A percentile compares a stretch with the other conserved stretches of the same genome.
These are phyloP conservation scores for Cladobotryum mycophilum DNA, from an alignment of 2,329 filamentous ascomycete species.

Conservation along the genomic window DNA sequence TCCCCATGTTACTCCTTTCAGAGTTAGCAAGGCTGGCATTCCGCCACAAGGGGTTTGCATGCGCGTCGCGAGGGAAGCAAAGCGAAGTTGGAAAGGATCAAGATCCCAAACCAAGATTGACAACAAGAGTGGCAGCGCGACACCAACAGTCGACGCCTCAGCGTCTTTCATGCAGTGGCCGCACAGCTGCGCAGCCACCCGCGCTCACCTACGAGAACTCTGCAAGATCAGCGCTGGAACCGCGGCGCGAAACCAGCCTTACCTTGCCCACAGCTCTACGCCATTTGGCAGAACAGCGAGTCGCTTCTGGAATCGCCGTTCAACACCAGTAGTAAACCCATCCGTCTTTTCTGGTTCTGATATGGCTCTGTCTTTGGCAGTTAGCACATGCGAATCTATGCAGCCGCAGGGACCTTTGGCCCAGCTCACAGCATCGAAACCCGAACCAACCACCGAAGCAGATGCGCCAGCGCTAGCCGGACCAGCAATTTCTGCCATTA, in stretches of 20 bases:
- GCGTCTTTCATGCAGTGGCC: constrained; percentile 55
- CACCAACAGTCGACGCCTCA: constrained; percentile 44
- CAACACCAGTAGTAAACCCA: constrained; percentile 38
- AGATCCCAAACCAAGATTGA: constrained; percentile 32
- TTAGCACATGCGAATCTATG: constrained; percentile 61
- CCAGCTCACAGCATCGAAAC: constrained; percentile 44
- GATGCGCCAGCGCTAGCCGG: background rate
- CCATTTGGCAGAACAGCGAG: constrained; percentile 48
- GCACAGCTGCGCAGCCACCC: constrained; percentile 56
- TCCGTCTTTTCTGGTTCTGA: constrained; percentile 54
- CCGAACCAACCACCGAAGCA: background rate
- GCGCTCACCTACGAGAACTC: constrained; percentile 55
- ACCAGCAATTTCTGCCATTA: background rate
- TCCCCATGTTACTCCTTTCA: constrained; percentile 60
- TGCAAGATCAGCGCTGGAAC: constrained; percentile 50
- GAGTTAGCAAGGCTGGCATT: constrained; percentile 56
- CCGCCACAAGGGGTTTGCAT: constrained; percentile 59
- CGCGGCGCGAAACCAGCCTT: constrained; percentile 37
- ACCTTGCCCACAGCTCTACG: constrained; percentile 48
- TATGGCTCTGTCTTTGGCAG: constrained; percentile 55
- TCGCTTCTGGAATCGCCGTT: constrained; percentile 43
- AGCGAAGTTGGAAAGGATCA: constrained; percentile 60
- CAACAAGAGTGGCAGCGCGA: constrained; percentile 46
- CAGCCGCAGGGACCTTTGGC: constrained; percentile 56
- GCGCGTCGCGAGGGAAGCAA: constrained; percentile 60